These are phyloP conservation scores for Isatis lusitanica DNA, from an alignment of 441 rosid genomes.

Conservation along the genomic window DNA sequence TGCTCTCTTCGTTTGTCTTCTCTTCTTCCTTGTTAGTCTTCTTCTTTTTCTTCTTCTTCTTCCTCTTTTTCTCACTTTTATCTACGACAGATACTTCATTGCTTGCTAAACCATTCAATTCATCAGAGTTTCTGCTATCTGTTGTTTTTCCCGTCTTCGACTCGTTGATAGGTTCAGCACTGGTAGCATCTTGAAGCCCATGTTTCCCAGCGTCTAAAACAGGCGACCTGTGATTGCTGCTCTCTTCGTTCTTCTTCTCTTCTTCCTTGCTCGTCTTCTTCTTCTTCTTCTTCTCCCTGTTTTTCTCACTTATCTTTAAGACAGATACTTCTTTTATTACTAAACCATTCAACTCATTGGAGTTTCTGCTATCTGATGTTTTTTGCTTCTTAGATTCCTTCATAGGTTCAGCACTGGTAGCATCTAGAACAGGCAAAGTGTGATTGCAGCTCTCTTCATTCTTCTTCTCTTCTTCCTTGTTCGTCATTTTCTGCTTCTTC, in stretches of 20 bases:
- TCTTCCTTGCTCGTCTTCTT: neutral
- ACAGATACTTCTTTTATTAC: neutral
- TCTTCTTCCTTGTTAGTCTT: neutral
- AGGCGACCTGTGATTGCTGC: neutral
- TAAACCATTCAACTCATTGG: slow-evolving; percentile 16
- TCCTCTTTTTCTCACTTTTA: neutral
- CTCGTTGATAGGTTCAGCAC: slow-evolving; percentile 11
- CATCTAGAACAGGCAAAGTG: neutral
- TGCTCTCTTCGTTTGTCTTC: neutral
- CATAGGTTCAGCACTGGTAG: slow-evolving; percentile 10
- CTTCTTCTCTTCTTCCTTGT: neutral
- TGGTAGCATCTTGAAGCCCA: neutral
- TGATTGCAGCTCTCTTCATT: neutral
- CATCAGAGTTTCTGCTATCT: neutral
- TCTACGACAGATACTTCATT: neutral
- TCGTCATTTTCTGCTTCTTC: neutral
- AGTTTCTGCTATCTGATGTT: neutral
- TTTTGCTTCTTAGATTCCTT: slow-evolving; percentile 19
- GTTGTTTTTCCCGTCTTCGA: slow-evolving; percentile 2
- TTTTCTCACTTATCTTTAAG: neutral
- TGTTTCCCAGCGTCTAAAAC: neutral
- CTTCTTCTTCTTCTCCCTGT: neutral
- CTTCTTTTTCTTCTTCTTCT: neutral
- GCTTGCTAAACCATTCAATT: neutral
- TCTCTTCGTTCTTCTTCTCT: neutral